These are phyloP conservation scores for Rhynchosporium secalis DNA, from an alignment of 2,329 filamentous ascomycete genomes.

Conservation along the genomic window DNA sequence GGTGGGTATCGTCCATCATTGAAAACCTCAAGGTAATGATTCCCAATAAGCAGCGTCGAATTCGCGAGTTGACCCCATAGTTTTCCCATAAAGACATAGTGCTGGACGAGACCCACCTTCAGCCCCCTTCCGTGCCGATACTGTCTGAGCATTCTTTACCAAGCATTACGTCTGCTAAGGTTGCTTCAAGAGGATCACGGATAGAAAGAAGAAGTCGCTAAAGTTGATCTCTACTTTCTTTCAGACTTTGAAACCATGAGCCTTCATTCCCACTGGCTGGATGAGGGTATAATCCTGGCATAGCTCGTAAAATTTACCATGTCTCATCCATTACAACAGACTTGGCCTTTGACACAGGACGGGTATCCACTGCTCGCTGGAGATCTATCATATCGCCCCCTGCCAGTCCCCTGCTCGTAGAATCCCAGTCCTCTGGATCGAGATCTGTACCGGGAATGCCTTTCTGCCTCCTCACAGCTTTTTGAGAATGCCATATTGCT, in stretches of 20 bases:
- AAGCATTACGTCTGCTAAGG: no score
- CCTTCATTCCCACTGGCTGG: not conserved
- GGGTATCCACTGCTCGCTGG: not conserved
- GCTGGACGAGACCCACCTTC: no score
- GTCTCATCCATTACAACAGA: conserved; percentile 1
- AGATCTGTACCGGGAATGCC: conserved; percentile 5
- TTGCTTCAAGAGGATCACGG: not conserved
- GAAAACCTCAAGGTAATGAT: not conserved
- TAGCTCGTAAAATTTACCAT: conserved; percentile 2
- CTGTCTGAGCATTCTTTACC: no score
- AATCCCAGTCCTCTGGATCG: conserved; percentile 17
- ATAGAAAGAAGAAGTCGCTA: not conserved
- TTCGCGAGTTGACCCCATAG: no score
- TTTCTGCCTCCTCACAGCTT: conserved; percentile 3
- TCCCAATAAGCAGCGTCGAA: not conserved
- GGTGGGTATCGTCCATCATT: no score
- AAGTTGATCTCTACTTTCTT: not conserved
- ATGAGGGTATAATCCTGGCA: not conserved
- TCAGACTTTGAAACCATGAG: not conserved
- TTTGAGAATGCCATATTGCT: conserved; percentile 6
- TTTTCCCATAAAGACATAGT: no score
- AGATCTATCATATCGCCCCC: conserved; percentile 1
- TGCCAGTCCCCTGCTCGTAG: not conserved
- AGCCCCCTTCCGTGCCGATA: no score
- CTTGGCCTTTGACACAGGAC: conserved; percentile 1